These are phyloP conservation scores for Blastobotrys malaysiensis DNA, from an alignment of 1,139 yeast species.

Conservation along the genomic window DNA sequence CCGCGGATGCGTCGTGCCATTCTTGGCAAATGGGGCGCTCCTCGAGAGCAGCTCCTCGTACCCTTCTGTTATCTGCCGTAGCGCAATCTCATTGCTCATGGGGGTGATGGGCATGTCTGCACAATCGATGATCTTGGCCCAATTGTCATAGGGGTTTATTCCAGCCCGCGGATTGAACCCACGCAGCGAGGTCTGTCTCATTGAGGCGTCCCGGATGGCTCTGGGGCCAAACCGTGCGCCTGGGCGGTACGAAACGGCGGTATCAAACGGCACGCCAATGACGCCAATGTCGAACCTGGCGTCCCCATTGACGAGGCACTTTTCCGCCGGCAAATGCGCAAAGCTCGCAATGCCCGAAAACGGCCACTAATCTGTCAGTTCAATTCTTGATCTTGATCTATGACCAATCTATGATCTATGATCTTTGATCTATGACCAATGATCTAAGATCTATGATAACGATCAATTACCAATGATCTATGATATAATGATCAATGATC, in stretches of 20 bases:
- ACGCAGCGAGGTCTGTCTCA: constrained; percentile 38
- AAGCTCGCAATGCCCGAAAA: constrained; percentile 41
- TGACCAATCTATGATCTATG: too few relatives aligned
- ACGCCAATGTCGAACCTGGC: constrained; percentile 55
- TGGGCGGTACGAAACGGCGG: constrained; percentile 67
- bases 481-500: too few relatives aligned
- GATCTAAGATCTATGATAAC: too few relatives aligned
- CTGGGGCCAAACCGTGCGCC: constrained; percentile 83
- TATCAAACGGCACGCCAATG: constrained; percentile 74
- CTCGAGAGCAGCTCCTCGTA: constrained; percentile 55
- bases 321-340: constrained; percentile 61
- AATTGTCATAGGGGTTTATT: constrained; percentile 51
- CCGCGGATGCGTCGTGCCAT: constrained; percentile 15
- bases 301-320: constrained; percentile 46
- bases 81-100: constrained; percentile 68
- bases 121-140: constrained; percentile 63
- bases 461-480: too few relatives aligned
- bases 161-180: constrained; percentile 54
- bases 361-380: constrained; percentile 15
- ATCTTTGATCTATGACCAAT: too few relatives aligned
- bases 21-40: constrained; percentile 26
- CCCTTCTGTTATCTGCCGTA: constrained; percentile 62
- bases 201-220: constrained; percentile 71
- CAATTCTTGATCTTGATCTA: not conserved
- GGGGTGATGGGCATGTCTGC: constrained; percentile 80